Evolutionary conservation across 108 stramenopile species (phyloP).

Genomic region (Schizochytrium sp.): DNA sequence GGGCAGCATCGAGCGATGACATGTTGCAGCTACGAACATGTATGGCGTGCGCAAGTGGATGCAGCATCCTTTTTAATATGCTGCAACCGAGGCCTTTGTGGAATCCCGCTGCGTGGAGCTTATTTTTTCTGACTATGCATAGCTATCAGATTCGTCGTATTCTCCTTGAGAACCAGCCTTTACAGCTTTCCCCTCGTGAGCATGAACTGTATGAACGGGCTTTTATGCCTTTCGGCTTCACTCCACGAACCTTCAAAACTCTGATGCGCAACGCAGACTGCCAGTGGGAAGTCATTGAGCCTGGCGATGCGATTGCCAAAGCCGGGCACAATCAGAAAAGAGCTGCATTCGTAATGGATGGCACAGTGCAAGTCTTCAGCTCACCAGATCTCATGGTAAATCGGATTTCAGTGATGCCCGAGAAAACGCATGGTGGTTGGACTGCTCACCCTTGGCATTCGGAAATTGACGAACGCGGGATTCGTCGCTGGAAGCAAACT

Average conservation of each 20-base stretch:
- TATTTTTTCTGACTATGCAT: neutral
- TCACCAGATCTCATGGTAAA: neutral
- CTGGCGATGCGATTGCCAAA: neutral
- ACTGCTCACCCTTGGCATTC: neutral
- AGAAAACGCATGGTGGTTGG: neutral
- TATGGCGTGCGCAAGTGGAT: conserved; percentile 22
- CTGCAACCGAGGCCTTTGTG: neutral
- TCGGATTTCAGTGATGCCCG: neutral
- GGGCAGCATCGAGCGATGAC: conserved; percentile 1
- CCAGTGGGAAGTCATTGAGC: neutral
- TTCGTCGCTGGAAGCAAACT: neutral
- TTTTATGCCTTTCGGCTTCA: neutral
- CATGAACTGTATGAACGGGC: neutral
- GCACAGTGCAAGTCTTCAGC: neutral
- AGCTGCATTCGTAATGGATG: neutral
- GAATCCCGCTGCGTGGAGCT: neutral
- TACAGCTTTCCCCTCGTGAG: neutral
- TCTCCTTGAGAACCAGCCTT: neutral
- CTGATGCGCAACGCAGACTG: neutral
- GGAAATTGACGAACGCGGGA: neutral
- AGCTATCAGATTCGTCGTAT: neutral
- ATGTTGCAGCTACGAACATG: conserved; percentile 4
- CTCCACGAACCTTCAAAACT: neutral
- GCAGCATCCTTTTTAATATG: neutral
- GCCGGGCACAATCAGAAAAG: neutral